Evolutionary conservation across 768 basidiomycete species (phyloP), one percentile per base, ranked within the genome.

Genomic region (Galerina marginata): DNA sequence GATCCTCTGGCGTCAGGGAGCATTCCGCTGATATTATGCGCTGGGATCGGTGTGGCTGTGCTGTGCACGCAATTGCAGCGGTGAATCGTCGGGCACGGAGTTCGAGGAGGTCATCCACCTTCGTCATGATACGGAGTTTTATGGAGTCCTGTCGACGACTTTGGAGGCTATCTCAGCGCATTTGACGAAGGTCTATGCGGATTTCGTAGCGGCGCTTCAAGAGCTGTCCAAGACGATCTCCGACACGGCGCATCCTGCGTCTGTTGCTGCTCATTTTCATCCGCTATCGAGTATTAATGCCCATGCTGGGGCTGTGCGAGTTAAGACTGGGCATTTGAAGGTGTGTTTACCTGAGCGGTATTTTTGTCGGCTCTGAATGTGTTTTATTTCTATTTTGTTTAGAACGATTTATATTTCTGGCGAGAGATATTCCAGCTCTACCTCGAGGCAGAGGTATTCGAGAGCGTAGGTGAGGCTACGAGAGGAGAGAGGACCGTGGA

Each of bases 391-490:
- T 23, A n/a, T 55, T 25, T 6, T 14, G 25, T 23, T 25, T 44
- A 83, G 81, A 81, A 77, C 10, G 95, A 98, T 65, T 74, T 98
- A 7, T 94, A 92, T 70, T 82, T 86, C 6, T 97, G 96, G 96
- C 79, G 96, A 23, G 88, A 93, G 74, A 89, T 97, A 29, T 96
- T 98, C 69, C 87, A 88, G 59, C 74, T 96, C 2, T 97, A 96
- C 72, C 80, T 90, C 49, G 94, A 96, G 65, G 79, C 86, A 0
- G 90, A 95, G 66, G 85, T 97, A 1, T 97, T 96, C 66, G 94
- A 96, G 71, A 85, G 84, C 38, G 72, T 85, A 10, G 72, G 78
- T 12, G 95, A 95, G 71, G 68, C 80, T 1, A 77, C 80, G 48
- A 73, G 88, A 4, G 93, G 92, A 1, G 91, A 95, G 65, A 79